A percentile compares a stretch with the other conserved stretches of the same genome.
Conservation (phyloP, 2,329 filamentous ascomycete species). For the Bipolaris cookei region DNA sequence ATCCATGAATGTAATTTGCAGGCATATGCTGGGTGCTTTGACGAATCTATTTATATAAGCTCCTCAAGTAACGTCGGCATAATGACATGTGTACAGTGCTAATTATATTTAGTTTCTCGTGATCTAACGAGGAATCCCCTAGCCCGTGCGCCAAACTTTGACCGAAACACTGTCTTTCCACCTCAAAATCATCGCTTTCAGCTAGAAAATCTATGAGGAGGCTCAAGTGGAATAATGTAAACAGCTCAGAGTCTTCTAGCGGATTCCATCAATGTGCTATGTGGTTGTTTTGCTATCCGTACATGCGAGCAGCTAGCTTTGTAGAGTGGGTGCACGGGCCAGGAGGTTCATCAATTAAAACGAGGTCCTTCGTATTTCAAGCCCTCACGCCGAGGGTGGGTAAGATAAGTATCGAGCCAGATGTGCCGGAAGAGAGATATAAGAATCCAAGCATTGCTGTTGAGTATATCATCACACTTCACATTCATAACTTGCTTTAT, state of each 20-base stretch:
- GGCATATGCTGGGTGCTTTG: no score
- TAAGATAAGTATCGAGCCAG: background rate
- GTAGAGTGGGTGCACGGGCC: background rate
- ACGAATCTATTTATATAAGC: no score
- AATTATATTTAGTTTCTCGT: no score
- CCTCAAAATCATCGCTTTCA: background rate
- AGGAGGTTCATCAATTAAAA: background rate
- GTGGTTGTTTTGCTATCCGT: background rate
- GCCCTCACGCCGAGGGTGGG: background rate
- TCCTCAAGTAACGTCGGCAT: no score
- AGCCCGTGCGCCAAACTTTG: background rate
- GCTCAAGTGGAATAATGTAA: background rate
- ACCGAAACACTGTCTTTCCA: background rate
- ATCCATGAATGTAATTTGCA: no score
- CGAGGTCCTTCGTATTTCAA: background rate
- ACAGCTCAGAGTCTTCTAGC: background rate
- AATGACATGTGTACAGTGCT: no score
- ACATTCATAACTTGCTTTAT: background rate
- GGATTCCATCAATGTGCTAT: background rate
- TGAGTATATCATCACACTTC: background rate
- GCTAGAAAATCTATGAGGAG: background rate
- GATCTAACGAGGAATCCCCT: background rate
- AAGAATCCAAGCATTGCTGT: background rate
- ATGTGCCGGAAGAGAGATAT: background rate
- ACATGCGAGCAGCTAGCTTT: background rate